phyloP scores from a whole-genome alignment of 2,329 filamentous ascomycete species.

The Diaporthe velutina region DNA sequence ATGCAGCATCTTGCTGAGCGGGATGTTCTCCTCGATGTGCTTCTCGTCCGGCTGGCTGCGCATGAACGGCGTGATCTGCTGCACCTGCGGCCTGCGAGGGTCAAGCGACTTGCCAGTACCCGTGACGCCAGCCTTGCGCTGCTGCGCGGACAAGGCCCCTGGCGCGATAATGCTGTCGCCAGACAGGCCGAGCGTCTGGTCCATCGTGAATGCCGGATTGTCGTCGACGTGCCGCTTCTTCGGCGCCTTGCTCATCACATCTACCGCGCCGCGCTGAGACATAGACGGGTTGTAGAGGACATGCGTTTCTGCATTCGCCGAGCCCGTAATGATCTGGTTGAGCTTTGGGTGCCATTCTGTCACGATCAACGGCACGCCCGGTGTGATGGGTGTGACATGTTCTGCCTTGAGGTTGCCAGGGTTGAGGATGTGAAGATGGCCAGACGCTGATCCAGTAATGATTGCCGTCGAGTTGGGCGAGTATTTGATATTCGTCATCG shows the following conservation, averaged over 20 bases:
- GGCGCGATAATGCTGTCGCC: slow-evolving; percentile 84
- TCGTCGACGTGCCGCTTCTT: slow-evolving; percentile 97
- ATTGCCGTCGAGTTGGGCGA: slow-evolving; percentile 87
- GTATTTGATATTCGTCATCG: slow-evolving; percentile 90
- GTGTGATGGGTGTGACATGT: slow-evolving; percentile 89
- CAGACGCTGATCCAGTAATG: slow-evolving; percentile 87
- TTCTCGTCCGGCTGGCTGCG: slow-evolving; percentile 91
- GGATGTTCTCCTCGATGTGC: slow-evolving; percentile 89
- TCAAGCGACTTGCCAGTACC: slow-evolving; percentile 82
- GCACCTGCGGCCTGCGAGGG: slow-evolving; percentile 87
- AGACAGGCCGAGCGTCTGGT: slow-evolving; percentile 83
- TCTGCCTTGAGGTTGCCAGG: slow-evolving; percentile 90
- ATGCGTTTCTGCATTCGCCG: slow-evolving; percentile 89
- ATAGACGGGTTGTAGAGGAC: slow-evolving; percentile 91
- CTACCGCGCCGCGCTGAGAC: slow-evolving; percentile 84
- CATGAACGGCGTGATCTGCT: slow-evolving; percentile 87
- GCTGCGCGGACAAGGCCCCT: slow-evolving; percentile 67
- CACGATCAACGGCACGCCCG: slow-evolving; percentile 83
- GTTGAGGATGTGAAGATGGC: slow-evolving; percentile 92
- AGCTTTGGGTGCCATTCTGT: slow-evolving; percentile 94
- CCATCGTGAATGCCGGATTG: slow-evolving; percentile 87
- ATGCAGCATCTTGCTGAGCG: slow-evolving; percentile 91
- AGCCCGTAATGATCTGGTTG: slow-evolving; percentile 96
- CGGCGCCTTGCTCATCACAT: slow-evolving; percentile 91
- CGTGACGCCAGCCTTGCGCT: slow-evolving; percentile 78